phyloP scores from a whole-genome alignment of 2,329 filamentous ascomycete genomes.

The Penicillium sp. region DNA sequence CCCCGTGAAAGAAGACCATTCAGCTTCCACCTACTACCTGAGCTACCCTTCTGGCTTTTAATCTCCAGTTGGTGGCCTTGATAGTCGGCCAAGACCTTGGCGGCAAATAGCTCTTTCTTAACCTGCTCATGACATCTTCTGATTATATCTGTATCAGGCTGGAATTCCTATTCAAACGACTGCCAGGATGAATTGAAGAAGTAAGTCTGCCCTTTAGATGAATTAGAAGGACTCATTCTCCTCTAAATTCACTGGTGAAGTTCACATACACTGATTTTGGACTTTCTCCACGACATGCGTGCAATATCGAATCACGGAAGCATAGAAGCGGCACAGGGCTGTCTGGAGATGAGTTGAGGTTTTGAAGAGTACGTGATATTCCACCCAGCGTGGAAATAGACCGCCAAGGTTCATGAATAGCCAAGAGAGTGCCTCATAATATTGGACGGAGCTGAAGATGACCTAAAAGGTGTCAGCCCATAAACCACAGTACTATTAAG shows the following conservation, averaged over 20 bases:
- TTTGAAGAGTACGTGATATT: not conserved
- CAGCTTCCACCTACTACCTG: too few relatives aligned
- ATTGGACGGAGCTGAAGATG: not conserved
- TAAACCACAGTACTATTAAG: not conserved
- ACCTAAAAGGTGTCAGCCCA: not conserved
- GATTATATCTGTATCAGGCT: too few relatives aligned
- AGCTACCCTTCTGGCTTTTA: too few relatives aligned
- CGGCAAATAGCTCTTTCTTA: too few relatives aligned
- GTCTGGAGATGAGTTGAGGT: not conserved
- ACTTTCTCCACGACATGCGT: not conserved
- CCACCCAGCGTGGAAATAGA: not conserved
- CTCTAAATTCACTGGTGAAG: too few relatives aligned
- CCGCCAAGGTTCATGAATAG: not conserved
- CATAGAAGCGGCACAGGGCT: not conserved
- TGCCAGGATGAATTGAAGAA: not conserved
- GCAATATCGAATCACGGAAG: not conserved
- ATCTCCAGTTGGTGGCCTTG: too few relatives aligned
- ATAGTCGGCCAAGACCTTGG: too few relatives aligned
- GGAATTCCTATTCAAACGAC: too few relatives aligned
- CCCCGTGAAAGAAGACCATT: too few relatives aligned
- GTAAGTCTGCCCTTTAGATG: not conserved
- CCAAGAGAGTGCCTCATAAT: not conserved
- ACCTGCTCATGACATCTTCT: too few relatives aligned
- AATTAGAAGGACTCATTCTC: not conserved
- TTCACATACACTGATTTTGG: not conserved